These are phyloP conservation scores for Bothia castanella DNA, from an alignment of 1,284 basidiomycete species.

Conservation along the genomic window DNA sequence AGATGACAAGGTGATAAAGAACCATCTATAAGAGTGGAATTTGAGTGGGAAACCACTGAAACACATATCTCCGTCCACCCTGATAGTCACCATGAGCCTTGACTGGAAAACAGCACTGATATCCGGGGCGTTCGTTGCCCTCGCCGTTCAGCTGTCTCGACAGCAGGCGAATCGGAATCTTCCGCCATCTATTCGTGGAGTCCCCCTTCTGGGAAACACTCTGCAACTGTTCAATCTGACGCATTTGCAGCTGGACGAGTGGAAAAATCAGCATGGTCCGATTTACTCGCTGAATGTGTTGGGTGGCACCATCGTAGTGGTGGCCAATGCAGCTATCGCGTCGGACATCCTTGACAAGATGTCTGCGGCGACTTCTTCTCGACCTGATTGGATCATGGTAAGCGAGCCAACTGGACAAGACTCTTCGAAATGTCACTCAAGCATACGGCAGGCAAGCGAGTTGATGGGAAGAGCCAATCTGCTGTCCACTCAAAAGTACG, in stretches of 20 bases:
- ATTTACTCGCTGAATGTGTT: constrained; percentile 9
- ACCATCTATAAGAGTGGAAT: not conserved
- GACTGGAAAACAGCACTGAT: constrained; percentile 7
- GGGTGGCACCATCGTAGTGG: constrained; percentile 7
- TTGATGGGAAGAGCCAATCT: constrained; percentile 10
- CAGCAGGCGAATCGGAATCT: not conserved
- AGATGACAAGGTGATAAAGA: not conserved
- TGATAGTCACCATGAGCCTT: not conserved
- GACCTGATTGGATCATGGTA: constrained; percentile 15
- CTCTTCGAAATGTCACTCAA: not conserved
- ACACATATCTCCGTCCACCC: not conserved
- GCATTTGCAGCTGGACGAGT: constrained; percentile 9
- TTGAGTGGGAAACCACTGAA: not conserved
- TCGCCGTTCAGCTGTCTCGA: not conserved
- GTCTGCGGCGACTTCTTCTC: constrained; percentile 11
- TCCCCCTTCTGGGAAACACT: constrained; percentile 7
- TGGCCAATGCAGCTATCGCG: constrained; percentile 11
- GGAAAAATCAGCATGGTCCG: constrained; percentile 11
- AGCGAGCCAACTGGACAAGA: not conserved
- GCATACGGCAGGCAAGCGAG: not conserved
- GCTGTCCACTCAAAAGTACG: constrained; percentile 7
- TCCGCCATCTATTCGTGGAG: constrained; percentile 8
- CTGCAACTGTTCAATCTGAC: constrained; percentile 8
- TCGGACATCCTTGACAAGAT: constrained; percentile 11
- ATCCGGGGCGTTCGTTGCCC: not conserved